Evolutionary conservation across 2,329 filamentous ascomycete genomes (phyloP).

Genomic region (Achaetomium macrosporum): DNA sequence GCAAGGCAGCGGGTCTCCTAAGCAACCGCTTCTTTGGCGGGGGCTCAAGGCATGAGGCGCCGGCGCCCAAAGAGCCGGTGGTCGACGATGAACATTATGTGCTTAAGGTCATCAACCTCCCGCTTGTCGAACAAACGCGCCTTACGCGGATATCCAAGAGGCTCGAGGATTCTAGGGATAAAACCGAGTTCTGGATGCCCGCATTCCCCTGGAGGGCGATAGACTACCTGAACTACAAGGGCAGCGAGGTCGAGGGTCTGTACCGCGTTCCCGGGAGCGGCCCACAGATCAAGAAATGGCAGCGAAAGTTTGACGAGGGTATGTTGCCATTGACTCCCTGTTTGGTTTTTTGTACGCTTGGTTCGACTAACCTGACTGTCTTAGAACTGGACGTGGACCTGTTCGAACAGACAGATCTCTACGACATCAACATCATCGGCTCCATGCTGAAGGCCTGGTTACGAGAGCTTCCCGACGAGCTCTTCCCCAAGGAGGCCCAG

Average conservation of each 20-base stretch:
- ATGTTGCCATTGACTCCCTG: neutral
- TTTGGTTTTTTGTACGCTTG: neutral
- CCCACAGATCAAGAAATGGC: constrained; percentile 88
- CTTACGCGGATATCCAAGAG: constrained; percentile 85
- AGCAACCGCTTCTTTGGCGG: constrained; percentile 81
- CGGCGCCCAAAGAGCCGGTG: constrained; percentile 56
- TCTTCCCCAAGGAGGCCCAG: constrained; percentile 81
- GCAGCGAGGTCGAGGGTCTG: constrained; percentile 86
- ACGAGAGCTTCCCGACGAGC: constrained; percentile 86
- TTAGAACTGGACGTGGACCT: constrained; percentile 82
- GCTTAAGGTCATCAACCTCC: constrained; percentile 77
- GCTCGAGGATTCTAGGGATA: constrained; percentile 81
- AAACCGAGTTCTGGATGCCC: constrained; percentile 99
- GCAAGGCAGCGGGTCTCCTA: constrained; percentile 71
- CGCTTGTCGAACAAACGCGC: constrained; percentile 84
- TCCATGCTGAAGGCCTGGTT: constrained; percentile 97
- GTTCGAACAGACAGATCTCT: constrained; percentile 79
- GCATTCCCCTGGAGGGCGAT: constrained; percentile 93
- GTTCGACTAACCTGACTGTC: constrained; percentile 19
- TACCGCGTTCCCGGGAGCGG: constrained; percentile 90
- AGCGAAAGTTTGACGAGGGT: constrained; percentile 84
- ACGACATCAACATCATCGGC: constrained; percentile 94
- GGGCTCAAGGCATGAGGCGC: constrained; percentile 64
- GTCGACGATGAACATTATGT: constrained; percentile 77
- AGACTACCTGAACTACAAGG: constrained; percentile 92